These are phyloP conservation scores for Lipomyces orientalis DNA, from an alignment of 805 yeast genomes.

Conservation along the genomic window DNA sequence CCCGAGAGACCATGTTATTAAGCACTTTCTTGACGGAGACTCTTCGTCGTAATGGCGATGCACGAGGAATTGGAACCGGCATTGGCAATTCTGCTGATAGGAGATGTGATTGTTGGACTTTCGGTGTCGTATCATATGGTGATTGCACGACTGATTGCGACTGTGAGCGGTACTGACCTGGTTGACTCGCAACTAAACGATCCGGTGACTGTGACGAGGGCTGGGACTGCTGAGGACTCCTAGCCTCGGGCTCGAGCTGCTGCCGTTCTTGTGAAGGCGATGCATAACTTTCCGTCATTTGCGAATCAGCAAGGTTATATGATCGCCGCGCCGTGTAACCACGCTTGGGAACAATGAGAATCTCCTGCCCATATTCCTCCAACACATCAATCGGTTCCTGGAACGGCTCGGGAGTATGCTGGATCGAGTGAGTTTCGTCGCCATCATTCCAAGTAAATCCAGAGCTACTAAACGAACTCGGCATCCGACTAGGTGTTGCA, in stretches of 20 bases:
- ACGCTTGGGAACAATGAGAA: constrained; percentile 23
- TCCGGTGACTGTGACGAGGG: background rate
- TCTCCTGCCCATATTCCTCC: constrained; percentile 14
- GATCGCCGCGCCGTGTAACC: background rate
- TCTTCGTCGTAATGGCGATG: background rate
- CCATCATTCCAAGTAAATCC: background rate
- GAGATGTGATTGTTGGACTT: background rate
- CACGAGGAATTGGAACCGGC: background rate
- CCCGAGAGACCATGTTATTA: background rate
- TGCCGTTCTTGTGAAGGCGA: background rate
- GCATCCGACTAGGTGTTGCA: background rate
- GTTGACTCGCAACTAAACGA: background rate
- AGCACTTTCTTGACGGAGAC: constrained; percentile 1
- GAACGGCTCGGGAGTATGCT: constrained; percentile 29
- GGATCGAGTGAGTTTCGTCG: constrained; percentile 24
- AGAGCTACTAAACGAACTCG: background rate
- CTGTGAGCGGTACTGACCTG: background rate
- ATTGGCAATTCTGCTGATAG: background rate
- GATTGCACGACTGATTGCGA: background rate
- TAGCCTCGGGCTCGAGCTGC: background rate
- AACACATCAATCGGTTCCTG: constrained; percentile 8
- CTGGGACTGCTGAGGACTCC: background rate
- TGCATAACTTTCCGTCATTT: background rate
- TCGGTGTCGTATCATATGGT: background rate
- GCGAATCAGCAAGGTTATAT: background rate